Conservation (phyloP, 805 yeast genomes). For the Ogataea nonfermentans region DNA sequence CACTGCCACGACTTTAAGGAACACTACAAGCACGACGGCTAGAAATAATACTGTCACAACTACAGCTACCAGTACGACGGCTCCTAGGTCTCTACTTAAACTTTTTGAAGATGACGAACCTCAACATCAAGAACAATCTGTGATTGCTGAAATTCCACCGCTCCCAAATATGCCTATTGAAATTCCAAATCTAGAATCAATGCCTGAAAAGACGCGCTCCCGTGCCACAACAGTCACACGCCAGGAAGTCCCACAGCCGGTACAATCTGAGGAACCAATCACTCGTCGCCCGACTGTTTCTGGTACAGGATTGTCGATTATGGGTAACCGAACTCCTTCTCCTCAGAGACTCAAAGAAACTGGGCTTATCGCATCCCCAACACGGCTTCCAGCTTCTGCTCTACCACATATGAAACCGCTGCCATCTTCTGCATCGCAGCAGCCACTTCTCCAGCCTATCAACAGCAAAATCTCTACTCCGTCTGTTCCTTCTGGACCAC, state of each 20-base stretch:
- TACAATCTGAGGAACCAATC: constrained; percentile 21
- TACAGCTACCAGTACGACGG: constrained; percentile 39
- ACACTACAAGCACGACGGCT: constrained; percentile 11
- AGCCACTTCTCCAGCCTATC: constrained; percentile 54
- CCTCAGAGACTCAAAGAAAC: constrained; percentile 38
- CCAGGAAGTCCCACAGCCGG: constrained; percentile 31
- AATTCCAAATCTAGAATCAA: constrained; percentile 10
- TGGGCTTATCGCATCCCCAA: constrained; percentile 28
- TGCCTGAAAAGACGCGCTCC: constrained; percentile 22
- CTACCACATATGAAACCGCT: constrained; percentile 51
- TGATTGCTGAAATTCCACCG: constrained; percentile 1
- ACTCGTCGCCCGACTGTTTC: constrained; percentile 37
- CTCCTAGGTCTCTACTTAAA: constrained; percentile 71
- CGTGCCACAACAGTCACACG: constrained; percentile 45
- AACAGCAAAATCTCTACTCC: constrained; percentile 38
- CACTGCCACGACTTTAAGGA: constrained; percentile 20
- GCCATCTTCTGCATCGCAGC: constrained; percentile 36
- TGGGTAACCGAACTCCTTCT: constrained; percentile 44
- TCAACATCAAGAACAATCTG: constrained; percentile 17
- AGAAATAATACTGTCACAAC: constrained; percentile 8
- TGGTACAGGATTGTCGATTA: constrained; percentile 39
- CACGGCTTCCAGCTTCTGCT: constrained; percentile 25
- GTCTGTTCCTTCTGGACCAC: constrained; percentile 26
- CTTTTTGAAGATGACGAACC: constrained; percentile 58
- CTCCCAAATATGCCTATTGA: constrained; percentile 10